Base-by-base conservation (phyloP, 257 asterid genomes). In the Datura wrightii region DNA sequence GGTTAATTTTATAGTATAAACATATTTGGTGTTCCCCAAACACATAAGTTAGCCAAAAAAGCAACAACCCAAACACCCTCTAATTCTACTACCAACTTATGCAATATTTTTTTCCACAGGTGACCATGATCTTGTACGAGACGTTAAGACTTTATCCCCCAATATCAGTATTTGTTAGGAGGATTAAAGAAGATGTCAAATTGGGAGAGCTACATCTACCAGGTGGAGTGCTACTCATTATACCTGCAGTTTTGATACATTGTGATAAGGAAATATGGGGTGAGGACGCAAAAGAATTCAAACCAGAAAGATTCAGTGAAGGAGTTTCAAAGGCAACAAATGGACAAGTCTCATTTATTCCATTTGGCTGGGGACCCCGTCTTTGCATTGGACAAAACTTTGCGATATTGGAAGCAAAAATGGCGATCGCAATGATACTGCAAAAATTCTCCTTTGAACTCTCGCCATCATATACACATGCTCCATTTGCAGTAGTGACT, bases 311-410 rank as follows among this genome's bases (percentile, higher is more conserved):
- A 74, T 89, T 89, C 16, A 37, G 76, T 0, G 86, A 85, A 56
- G 91, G 91, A 16, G 80, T 85, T 13, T 79, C 56, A 44, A 89
- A 88, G 83, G 94, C 91, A 24, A 88, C 91, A 4, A 48, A 83
- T 6, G 92, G 89, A 0, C 84, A 83, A 9, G 63, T 59, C 67
- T 15, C 48, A 0, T 89, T 86, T 10, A 84, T 89, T 71, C 95
- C 97, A 0, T 93, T 93, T 18, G 89, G 93, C 0, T 78, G 88
- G 85, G 97, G 93, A 3, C 94, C 93, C 16, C 87, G 94, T 37
- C 79, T 90, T 5, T 93, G 97, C 90, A 86, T 91, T 6, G 92
- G 91, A 1, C 97, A 91, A 66, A 93, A 78, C 62, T 90, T 93
- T 10, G 93, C 94, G 0, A 76, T 91, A 87, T 44, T 90, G 58